phyloP scores from a whole-genome alignment of 2,329 filamentous ascomycete genomes.

The Calycina herbarum region DNA sequence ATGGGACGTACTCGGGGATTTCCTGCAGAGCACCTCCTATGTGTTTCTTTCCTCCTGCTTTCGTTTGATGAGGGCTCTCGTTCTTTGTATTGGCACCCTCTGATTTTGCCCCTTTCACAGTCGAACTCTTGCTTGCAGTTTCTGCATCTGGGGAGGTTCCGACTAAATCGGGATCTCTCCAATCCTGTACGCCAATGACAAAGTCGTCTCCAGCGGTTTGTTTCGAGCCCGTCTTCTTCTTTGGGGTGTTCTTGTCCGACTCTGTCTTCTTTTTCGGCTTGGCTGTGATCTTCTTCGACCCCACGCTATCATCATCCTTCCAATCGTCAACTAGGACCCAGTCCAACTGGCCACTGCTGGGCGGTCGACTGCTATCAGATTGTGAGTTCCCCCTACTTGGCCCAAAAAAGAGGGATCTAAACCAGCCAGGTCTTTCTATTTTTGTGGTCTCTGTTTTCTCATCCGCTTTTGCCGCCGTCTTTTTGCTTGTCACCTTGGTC shows the following conservation, averaged over 20 bases:
- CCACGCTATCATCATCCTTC: constrained; percentile 53
- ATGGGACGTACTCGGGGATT: constrained; percentile 36
- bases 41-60: constrained; percentile 31
- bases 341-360: constrained; percentile 71
- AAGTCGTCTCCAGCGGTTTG: constrained; percentile 59
- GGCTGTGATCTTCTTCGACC: constrained; percentile 41
- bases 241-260: constrained; percentile 31
- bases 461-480: constrained; percentile 29
- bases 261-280: constrained; percentile 42
- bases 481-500: constrained; percentile 33
- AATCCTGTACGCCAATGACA: constrained; percentile 82
- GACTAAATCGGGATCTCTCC: constrained; percentile 76
- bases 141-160: constrained; percentile 36
- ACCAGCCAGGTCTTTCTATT: constrained; percentile 42
- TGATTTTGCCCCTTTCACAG: constrained; percentile 31
- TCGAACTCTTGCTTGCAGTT: constrained; percentile 33
- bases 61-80: constrained; percentile 20
- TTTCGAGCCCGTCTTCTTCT: constrained; percentile 27
- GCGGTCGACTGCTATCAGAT: constrained; percentile 61
- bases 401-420: constrained; percentile 46
- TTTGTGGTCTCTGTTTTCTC: constrained; percentile 23
- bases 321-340: constrained; percentile 71
- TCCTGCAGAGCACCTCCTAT: constrained; percentile 32
- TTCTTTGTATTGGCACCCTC: constrained; percentile 30
- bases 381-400: constrained; percentile 36